Percentiles rank a stretch among this genome's conserved stretches.
phyloP scores from a whole-genome alignment of 352 stramenopile genomes.

The Blastocystis sp. region DNA sequence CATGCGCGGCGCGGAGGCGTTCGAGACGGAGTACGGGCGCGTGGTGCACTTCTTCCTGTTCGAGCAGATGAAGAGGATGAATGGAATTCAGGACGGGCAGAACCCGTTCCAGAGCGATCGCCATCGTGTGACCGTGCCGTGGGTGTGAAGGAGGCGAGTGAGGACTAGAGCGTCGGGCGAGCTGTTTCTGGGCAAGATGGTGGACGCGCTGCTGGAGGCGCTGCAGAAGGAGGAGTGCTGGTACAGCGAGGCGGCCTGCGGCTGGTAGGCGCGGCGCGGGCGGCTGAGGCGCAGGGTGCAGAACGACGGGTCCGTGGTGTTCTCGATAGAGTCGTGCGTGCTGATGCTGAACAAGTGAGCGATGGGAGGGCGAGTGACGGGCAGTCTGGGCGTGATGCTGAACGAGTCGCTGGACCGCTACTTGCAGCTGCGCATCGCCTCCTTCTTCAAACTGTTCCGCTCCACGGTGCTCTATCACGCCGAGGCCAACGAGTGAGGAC shows the following conservation, averaged over 20 bases:
- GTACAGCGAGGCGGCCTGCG: slow-evolving; percentile 24
- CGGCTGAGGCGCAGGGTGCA: not conserved
- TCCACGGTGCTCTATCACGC: not conserved
- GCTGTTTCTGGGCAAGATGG: not conserved
- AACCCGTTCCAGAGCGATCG: slow-evolving; percentile 28
- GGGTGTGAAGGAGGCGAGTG: not conserved
- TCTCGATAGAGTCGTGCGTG: slow-evolving; percentile 13
- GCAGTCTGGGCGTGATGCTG: not conserved
- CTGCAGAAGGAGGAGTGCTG: not conserved
- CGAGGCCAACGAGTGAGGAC: not conserved
- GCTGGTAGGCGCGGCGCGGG: not conserved
- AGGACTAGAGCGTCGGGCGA: not conserved
- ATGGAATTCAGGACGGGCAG: not conserved
- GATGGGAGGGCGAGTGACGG: not conserved
- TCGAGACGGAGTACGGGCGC: slow-evolving; percentile 5
- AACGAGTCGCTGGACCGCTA: not conserved
- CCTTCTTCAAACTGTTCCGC: not conserved
- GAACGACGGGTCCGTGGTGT: not conserved
- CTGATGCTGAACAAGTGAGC: slow-evolving; percentile 24
- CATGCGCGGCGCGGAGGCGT: not conserved
- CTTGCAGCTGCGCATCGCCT: not conserved
- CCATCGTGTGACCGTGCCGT: not conserved
- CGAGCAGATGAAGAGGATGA: not conserved
- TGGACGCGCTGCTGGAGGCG: not conserved
- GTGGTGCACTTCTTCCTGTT: slow-evolving; percentile 9